Conservation (phyloP, 352 stramenopile genomes). For the Phytophthora multivora region DNA sequence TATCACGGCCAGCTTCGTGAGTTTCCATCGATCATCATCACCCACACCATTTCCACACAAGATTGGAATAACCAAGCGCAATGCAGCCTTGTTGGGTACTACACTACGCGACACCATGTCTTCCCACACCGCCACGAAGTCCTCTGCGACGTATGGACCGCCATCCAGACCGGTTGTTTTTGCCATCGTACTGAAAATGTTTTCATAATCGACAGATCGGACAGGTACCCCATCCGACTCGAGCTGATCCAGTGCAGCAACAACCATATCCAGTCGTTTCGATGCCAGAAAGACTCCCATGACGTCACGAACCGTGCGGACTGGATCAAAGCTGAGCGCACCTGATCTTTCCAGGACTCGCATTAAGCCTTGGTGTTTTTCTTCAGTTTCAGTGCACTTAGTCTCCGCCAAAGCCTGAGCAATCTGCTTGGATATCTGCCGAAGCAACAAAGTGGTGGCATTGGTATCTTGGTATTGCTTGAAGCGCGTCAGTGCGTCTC, state of each 20-base stretch:
- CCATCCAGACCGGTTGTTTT: conserved; percentile 16
- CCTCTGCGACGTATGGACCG: conserved; percentile 28
- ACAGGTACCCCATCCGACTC: conserved; percentile 37
- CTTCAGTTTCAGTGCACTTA: conserved; percentile 13
- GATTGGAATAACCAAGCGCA: conserved; percentile 37
- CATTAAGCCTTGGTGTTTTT: conserved; percentile 20
- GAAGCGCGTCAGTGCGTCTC: conserved; percentile 50
- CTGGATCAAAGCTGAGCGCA: conserved; percentile 28
- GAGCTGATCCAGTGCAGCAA: conserved; percentile 41
- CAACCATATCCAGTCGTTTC: conserved; percentile 35
- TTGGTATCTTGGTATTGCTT: conserved; percentile 42
- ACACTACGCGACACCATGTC: conserved; percentile 47
- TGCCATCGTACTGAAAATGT: conserved; percentile 49
- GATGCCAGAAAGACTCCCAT: conserved; percentile 42
- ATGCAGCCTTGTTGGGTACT: conserved; percentile 34
- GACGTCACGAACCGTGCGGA: conserved; percentile 18
- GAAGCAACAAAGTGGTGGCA: conserved; percentile 39
- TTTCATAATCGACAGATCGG: conserved; percentile 40
- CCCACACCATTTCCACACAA: conserved; percentile 23
- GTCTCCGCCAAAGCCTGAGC: conserved; percentile 22
- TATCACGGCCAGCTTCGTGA: conserved; percentile 16
- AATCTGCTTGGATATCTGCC: conserved; percentile 39
- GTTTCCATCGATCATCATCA: conserved; percentile 26
- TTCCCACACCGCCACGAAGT: conserved; percentile 49
- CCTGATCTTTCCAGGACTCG: conserved; percentile 13